Conservation (phyloP, 1,139 yeast genomes). For the Nakaseomyces kungkrabaensis region DNA sequence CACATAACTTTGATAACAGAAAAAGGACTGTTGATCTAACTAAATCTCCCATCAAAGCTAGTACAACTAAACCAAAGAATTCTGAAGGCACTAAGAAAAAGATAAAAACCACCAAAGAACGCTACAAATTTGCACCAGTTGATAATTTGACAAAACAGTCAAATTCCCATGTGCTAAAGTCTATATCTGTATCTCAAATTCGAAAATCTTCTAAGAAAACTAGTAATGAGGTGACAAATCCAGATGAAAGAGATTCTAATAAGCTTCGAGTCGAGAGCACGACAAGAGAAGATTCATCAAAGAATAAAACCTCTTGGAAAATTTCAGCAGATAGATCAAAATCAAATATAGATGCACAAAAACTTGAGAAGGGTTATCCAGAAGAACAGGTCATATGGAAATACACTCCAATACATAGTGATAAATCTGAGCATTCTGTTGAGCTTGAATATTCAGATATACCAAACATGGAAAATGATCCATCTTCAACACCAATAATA, state of each 20-base stretch:
- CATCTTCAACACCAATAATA: conserved; percentile 27
- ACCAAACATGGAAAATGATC: conserved; percentile 10
- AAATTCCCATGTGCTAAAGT: conserved; percentile 13
- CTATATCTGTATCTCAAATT: conserved; percentile 26
- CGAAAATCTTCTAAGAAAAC: conserved; percentile 15
- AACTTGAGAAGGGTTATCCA: not conserved
- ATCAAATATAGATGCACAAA: not conserved
- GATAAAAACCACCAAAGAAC: not conserved
- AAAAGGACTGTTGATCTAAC: conserved; percentile 3
- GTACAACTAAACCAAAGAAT: not conserved
- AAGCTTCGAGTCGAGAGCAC: too few species aligned
- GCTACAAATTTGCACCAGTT: conserved; percentile 26
- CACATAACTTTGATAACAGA: not conserved
- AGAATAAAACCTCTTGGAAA: not conserved
- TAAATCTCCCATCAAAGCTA: not conserved
- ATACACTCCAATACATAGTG: conserved; percentile 19
- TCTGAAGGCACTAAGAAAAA: not conserved
- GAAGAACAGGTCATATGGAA: conserved; percentile 27
- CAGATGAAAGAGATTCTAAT: not conserved
- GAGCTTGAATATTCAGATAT: conserved; percentile 13
- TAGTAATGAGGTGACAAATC: conserved; percentile 5
- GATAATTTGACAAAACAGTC: conserved; percentile 14
- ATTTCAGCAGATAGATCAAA: not conserved
- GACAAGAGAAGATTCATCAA: not conserved
- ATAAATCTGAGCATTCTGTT: conserved; percentile 12